Evolutionary conservation across 108 stramenopile species (phyloP).

Genomic region (Cyclotella cryptica): DNA sequence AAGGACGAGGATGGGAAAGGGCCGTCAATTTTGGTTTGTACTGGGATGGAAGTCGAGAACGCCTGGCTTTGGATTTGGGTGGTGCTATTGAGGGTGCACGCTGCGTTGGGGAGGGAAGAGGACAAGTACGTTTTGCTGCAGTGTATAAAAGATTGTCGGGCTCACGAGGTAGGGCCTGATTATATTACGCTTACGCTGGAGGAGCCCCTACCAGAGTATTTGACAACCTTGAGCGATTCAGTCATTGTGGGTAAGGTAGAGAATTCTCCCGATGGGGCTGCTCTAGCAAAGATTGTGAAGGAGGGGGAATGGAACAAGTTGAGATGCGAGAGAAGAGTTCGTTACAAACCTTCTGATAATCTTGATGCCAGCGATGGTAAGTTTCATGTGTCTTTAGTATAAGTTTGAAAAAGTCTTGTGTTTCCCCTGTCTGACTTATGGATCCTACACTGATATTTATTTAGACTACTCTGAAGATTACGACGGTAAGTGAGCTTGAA

Average conservation of each 20-base stretch:
- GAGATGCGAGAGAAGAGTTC: conserved; percentile 9
- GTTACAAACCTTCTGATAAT: not conserved
- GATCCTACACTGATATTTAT: too few species aligned
- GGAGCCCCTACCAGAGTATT: conserved; percentile 6
- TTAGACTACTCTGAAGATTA: too few species aligned
- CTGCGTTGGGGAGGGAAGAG: conserved; percentile 7
- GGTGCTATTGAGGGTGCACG: conserved; percentile 5
- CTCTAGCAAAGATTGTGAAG: conserved; percentile 9
- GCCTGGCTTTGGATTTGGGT: conserved; percentile 25
- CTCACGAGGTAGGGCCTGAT: conserved; percentile 3
- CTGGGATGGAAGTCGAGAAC: conserved; percentile 16
- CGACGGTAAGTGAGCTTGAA: too few species aligned
- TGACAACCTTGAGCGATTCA: conserved; percentile 1
- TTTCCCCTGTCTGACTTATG: too few species aligned
- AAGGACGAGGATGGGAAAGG: conserved; percentile 13
- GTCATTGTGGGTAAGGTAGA: not conserved
- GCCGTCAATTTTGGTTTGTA: not conserved
- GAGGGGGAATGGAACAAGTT: conserved; percentile 21
- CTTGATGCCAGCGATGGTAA: not conserved
- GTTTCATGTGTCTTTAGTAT: too few species aligned
- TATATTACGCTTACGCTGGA: not conserved
- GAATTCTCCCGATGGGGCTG: conserved; percentile 14
- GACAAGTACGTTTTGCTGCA: conserved; percentile 7
- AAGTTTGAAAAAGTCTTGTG: too few species aligned
- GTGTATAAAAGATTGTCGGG: conserved; percentile 11